Conservation (phyloP, 148 eudicot species). For the Dysphania ambrosioides region DNA sequence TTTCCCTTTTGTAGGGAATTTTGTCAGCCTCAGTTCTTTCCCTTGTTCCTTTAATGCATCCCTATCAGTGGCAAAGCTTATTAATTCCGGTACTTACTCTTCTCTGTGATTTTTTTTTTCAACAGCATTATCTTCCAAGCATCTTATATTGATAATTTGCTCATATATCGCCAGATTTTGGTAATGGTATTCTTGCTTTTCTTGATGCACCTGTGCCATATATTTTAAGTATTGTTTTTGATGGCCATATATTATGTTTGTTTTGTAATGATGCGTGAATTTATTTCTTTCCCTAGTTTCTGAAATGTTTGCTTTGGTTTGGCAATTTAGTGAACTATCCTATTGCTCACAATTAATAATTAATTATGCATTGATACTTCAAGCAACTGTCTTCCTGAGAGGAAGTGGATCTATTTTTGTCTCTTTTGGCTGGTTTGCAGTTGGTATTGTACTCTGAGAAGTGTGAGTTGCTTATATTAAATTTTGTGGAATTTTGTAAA, state of each 20-base stretch:
- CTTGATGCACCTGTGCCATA: constrained; percentile 98
- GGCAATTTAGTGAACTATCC: too few relatives aligned
- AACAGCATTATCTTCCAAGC: constrained; percentile 3
- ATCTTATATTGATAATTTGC: constrained; percentile 9
- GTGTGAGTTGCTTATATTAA: not conserved
- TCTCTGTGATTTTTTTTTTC: constrained; percentile 6
- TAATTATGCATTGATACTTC: too few relatives aligned
- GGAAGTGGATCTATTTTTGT: not conserved
- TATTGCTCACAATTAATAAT: not conserved
- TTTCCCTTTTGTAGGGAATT: constrained; percentile 54
- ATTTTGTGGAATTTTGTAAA: not conserved
- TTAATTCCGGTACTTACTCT: constrained; percentile 74
- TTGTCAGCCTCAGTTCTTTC: constrained; percentile 82
- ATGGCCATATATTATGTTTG: not conserved
- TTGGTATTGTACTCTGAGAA: not conserved
- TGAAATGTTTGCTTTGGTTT: not conserved
- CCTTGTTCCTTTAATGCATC: constrained; percentile 80
- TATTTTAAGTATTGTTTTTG: constrained; percentile 54
- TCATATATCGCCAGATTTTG: constrained; percentile 54
- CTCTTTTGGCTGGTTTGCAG: constrained; percentile 3
- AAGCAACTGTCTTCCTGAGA: not conserved
- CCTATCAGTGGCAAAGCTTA: constrained; percentile 95
- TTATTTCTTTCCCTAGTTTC: not conserved
- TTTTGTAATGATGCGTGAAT: not conserved
- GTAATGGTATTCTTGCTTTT: constrained; percentile 95